Conservation (phyloP, 371 early-diverging fungal species). For the Actinomortierella wolfii region DNA sequence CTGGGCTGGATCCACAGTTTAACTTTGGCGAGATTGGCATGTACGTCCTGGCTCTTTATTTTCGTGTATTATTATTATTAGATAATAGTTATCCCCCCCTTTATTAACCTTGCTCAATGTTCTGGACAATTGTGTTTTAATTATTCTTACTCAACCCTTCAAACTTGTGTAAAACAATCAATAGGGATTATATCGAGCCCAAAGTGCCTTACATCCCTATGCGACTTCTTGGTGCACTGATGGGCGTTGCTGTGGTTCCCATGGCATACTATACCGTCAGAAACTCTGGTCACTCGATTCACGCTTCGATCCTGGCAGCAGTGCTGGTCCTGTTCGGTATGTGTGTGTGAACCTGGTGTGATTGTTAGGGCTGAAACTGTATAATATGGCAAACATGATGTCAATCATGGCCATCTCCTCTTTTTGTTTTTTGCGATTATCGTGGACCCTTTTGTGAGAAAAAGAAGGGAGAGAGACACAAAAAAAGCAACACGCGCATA, state of each 20-base stretch:
- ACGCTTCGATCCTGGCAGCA: constrained; percentile 73
- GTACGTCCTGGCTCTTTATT: constrained; percentile 46
- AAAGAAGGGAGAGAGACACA: too few species aligned
- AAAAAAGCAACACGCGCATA: too few species aligned
- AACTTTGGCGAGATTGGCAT: constrained; percentile 87
- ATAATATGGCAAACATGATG: not conserved
- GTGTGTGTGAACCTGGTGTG: not conserved
- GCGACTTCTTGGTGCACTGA: constrained; percentile 74
- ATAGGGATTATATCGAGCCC: constrained; percentile 60
- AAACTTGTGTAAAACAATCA: not conserved
- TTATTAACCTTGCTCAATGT: too few species aligned
- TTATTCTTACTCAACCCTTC: too few species aligned
- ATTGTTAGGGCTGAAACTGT: too few species aligned
- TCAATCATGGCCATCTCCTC: too few species aligned
- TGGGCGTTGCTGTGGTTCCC: constrained; percentile 80
- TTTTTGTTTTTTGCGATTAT: too few species aligned
- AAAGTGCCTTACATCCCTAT: constrained; percentile 86
- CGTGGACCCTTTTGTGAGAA: too few species aligned
- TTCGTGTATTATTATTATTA: too few species aligned
- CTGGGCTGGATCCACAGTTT: constrained; percentile 90
- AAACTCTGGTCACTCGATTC: constrained; percentile 71
- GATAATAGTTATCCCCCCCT: too few species aligned
- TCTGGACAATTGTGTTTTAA: not conserved
- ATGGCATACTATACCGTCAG: constrained; percentile 82
- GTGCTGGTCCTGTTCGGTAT: constrained; percentile 72